phyloP scores from a whole-genome alignment of 2,329 filamentous ascomycete genomes.

The Fusarium penzigii region DNA sequence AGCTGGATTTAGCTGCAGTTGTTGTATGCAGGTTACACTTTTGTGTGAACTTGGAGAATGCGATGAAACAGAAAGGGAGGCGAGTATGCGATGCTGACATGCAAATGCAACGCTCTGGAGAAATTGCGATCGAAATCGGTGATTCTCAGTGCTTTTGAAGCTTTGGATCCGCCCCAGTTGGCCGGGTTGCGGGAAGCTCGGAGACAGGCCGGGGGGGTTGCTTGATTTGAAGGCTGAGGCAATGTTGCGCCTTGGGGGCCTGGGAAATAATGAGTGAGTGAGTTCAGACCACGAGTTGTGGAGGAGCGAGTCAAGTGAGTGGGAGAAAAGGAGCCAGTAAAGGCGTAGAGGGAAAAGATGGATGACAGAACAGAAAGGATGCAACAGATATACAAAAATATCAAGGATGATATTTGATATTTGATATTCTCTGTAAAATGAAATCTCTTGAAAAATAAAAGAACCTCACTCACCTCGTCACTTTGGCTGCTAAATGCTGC shows the following conservation, averaged over 20 bases:
- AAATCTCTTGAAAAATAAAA: too few species aligned
- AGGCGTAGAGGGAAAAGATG: too few species aligned
- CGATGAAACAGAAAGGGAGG: neutral
- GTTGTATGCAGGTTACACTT: neutral
- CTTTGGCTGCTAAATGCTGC: neutral
- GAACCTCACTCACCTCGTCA: too few species aligned
- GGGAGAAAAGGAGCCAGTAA: too few species aligned
- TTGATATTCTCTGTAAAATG: too few species aligned
- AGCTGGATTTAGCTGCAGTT: neutral
- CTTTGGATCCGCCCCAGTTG: conserved; percentile 22
- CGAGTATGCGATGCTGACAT: neutral
- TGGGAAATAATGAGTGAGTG: conserved; percentile 1
- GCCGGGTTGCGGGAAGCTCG: conserved; percentile 23
- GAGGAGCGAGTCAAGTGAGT: neutral
- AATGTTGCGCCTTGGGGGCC: neutral
- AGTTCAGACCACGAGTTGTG: neutral
- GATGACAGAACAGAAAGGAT: too few species aligned
- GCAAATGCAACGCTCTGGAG: neutral
- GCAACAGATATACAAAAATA: too few species aligned
- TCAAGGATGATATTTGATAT: too few species aligned
- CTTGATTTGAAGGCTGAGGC: conserved; percentile 8
- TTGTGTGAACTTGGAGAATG: neutral
- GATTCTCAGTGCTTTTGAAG: conserved; percentile 13
- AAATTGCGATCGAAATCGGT: conserved; percentile 14
- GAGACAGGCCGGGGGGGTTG: conserved; percentile 12